These are phyloP conservation scores for Trichoderma oligosporum DNA, from an alignment of 2,329 filamentous ascomycete genomes.

Conservation along the genomic window DNA sequence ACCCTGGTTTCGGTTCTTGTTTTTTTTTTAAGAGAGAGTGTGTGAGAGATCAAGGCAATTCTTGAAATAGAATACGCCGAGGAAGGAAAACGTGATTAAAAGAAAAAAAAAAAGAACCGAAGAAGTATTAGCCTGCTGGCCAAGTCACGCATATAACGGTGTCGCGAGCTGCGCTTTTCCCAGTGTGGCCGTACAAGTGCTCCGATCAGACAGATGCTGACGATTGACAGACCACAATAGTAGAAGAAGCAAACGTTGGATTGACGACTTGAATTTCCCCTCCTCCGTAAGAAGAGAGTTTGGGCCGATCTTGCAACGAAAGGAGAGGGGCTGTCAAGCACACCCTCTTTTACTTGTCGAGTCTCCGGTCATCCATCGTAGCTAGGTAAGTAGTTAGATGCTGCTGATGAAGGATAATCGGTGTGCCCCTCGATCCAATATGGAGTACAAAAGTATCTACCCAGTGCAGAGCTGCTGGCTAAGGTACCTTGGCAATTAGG, in stretches of 20 bases:
- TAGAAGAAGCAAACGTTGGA: slow-evolving; percentile 5
- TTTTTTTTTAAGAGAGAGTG: neutral
- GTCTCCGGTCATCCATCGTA: too few relatives aligned
- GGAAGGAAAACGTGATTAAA: neutral
- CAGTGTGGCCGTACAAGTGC: neutral
- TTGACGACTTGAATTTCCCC: neutral
- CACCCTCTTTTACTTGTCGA: neutral
- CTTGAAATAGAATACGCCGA: slow-evolving; percentile 16
- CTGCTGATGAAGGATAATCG: too few relatives aligned
- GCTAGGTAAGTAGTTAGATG: too few relatives aligned
- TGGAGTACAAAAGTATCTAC: too few relatives aligned
- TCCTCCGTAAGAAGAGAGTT: slow-evolving; percentile 12
- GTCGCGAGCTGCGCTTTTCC: slow-evolving; percentile 15
- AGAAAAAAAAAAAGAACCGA: neutral
- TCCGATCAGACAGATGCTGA: slow-evolving; percentile 6
- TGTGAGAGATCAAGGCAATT: neutral
- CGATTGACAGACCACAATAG: neutral
- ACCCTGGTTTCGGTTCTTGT: neutral
- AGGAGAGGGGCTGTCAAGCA: slow-evolving; percentile 15
- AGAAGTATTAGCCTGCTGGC: neutral
- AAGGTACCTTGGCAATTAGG: neutral
- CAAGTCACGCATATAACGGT: slow-evolving; percentile 11
- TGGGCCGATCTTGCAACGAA: slow-evolving; percentile 12
- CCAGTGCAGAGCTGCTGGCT: too few relatives aligned
- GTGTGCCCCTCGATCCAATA: too few relatives aligned